Conservation (phyloP, 108 stramenopile genomes). For the Fragilaria radians region DNA sequence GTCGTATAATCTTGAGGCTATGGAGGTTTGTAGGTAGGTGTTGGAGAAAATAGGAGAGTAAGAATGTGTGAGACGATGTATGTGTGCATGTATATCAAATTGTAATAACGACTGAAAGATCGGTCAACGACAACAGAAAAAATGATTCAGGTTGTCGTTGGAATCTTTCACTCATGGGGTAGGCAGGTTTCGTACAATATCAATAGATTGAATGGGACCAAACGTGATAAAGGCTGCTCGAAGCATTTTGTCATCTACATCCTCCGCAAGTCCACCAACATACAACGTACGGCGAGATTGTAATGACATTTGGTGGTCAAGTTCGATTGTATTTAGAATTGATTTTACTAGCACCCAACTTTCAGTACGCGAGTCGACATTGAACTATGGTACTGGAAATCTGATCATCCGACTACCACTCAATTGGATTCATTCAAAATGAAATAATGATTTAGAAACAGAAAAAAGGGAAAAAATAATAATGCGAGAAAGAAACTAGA, state of each 20-base stretch:
- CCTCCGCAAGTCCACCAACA: conserved; percentile 88
- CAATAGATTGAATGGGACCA: conserved; percentile 65
- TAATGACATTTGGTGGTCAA: too few relatives aligned
- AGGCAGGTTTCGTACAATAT: conserved; percentile 22
- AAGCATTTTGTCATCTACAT: conserved; percentile 68
- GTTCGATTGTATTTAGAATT: too few relatives aligned
- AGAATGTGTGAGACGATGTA: too few relatives aligned
- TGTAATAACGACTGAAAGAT: not conserved
- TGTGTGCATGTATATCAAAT: not conserved
- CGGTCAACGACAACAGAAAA: not conserved
- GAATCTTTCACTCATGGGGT: not conserved
- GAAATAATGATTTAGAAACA: too few relatives aligned
- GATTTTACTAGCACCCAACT: too few relatives aligned
- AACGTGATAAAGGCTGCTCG: conserved; percentile 95
- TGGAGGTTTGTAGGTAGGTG: conserved; percentile 1
- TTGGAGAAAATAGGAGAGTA: too few relatives aligned
- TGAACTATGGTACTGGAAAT: too few relatives aligned
- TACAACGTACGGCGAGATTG: conserved; percentile 46
- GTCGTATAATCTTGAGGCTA: conserved; percentile 77
- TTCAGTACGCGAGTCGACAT: too few relatives aligned
- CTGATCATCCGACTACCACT: too few relatives aligned
- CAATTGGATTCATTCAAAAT: too few relatives aligned
- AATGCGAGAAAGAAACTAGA: too few relatives aligned
- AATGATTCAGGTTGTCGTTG: not conserved
- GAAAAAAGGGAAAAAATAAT: too few relatives aligned